Evolutionary conservation across 768 basidiomycete species (phyloP).

Genomic region (Tephrocybe rancida): DNA sequence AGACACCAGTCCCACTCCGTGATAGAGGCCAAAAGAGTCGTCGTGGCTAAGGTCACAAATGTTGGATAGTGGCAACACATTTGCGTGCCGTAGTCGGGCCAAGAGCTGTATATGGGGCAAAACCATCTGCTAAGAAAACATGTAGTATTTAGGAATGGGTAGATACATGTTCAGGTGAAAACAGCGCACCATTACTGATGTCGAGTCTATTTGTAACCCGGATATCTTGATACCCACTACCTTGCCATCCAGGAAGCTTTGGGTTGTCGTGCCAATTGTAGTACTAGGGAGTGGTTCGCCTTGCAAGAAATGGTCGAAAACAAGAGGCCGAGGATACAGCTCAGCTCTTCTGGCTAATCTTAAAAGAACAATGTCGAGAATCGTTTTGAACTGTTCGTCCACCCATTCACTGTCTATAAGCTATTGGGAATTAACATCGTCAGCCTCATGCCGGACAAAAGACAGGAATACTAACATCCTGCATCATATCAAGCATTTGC

Average conservation of each 20-base stretch:
- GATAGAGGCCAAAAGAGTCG: too few species aligned
- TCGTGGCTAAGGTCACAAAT: background rate
- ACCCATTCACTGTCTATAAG: background rate
- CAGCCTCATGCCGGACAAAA: too few species aligned
- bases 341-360: background rate
- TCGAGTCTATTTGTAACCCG: too few species aligned
- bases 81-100: background rate
- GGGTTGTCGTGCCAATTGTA: too few species aligned
- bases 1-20: conserved; percentile 10
- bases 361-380: background rate
- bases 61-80: background rate
- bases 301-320: background rate
- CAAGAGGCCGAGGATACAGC: background rate
- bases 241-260: too few species aligned
- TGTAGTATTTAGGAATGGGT: background rate
- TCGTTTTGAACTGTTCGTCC: background rate
- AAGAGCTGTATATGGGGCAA: background rate
- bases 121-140: background rate
- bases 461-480: too few species aligned
- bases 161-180: background rate
- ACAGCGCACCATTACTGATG: too few species aligned
- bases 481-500: too few species aligned
- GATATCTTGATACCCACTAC: too few species aligned
- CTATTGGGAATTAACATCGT: background rate
- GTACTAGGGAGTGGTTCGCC: background rate